These are phyloP conservation scores for Medicago ruthenica DNA, from an alignment of 306 rosid genomes.

Conservation along the genomic window DNA sequence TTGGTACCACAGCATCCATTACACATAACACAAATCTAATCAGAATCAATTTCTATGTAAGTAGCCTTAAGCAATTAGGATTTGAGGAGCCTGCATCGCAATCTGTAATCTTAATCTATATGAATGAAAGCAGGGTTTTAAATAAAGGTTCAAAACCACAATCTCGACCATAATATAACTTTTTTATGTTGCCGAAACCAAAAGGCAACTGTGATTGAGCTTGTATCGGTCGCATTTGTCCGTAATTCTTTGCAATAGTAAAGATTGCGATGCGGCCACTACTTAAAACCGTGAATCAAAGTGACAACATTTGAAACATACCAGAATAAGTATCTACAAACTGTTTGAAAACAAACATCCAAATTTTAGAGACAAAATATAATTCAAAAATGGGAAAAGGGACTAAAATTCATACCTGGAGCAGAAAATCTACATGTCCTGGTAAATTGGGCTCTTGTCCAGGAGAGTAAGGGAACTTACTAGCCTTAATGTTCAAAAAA, in stretches of 20 bases:
- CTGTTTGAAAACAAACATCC: constrained; percentile 2
- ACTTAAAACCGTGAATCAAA: too few species aligned
- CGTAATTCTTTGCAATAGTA: too few species aligned
- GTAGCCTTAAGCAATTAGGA: constrained; percentile 5
- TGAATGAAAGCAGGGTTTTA: neutral
- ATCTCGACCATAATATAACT: too few species aligned
- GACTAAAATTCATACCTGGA: constrained; percentile 58
- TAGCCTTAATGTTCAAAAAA: constrained; percentile 55
- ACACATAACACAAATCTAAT: constrained; percentile 3
- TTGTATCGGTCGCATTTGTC: too few species aligned
- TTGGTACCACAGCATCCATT: neutral
- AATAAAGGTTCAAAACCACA: too few species aligned
- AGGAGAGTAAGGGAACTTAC: constrained; percentile 73
- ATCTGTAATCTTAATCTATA: too few species aligned
- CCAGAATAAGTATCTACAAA: neutral
- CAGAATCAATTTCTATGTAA: constrained; percentile 32
- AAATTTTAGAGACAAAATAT: neutral
- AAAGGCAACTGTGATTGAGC: too few species aligned
- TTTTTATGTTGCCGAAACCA: too few species aligned
- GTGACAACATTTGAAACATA: too few species aligned
- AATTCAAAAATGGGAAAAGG: neutral
- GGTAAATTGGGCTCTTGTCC: constrained; percentile 79
- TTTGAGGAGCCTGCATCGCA: neutral
- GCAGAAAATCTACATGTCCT: constrained; percentile 71
- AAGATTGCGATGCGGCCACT: too few species aligned